phyloP scores from a whole-genome alignment of 352 stramenopile species.

The Achlya hypogyna region DNA sequence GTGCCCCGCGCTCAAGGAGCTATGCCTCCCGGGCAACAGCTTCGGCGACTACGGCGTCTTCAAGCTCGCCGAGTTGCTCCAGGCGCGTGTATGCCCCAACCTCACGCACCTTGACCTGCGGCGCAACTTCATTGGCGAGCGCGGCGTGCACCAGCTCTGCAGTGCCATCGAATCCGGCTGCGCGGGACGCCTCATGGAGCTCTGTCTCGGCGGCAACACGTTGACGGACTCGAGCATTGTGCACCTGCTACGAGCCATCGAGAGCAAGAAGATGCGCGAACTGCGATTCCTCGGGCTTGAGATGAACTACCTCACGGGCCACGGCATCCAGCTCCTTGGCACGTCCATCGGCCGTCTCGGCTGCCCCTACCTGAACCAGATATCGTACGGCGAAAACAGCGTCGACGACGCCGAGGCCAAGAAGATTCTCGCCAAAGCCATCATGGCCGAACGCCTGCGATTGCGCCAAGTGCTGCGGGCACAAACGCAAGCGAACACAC shows the following conservation, averaged over 20 bases:
- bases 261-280: conserved; percentile 48
- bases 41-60: conserved; percentile 76
- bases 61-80: conserved; percentile 76
- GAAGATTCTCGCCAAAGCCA: conserved; percentile 56
- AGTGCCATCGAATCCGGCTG: conserved; percentile 61
- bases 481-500: neutral
- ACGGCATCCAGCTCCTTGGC: conserved; percentile 37
- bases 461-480: neutral
- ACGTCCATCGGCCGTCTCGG: conserved; percentile 74
- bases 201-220: conserved; percentile 74
- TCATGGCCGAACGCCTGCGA: conserved; percentile 21
- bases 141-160: conserved; percentile 44
- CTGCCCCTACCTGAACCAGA: conserved; percentile 68
- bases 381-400: conserved; percentile 82
- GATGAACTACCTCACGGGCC: conserved; percentile 21
- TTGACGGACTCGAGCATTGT: conserved; percentile 80
- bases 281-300: conserved; percentile 38
- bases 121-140: conserved; percentile 80
- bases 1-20: conserved; percentile 64
- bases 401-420: conserved; percentile 67
- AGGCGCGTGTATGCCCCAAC: conserved; percentile 62
- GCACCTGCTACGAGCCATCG: conserved; percentile 72
- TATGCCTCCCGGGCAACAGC: conserved; percentile 75
- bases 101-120: conserved; percentile 70
- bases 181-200: conserved; percentile 51